Base-by-base conservation (phyloP, 1,139 yeast species). In the Komagataea norvegica region DNA sequence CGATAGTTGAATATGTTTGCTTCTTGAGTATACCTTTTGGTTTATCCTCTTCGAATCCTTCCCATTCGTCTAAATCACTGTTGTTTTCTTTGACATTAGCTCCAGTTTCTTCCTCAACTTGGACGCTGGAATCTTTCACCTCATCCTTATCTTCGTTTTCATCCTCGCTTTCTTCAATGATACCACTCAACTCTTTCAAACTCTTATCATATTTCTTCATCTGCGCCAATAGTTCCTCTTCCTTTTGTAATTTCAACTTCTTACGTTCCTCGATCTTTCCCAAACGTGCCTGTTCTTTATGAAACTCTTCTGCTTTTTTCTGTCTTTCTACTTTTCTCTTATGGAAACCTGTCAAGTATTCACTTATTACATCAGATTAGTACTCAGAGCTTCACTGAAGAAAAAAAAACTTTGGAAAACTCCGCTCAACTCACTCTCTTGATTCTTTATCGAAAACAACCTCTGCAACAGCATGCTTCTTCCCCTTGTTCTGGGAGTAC, bases 261-360 rank as follows among this genome's bases (percentile, higher is more conserved):
- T 78, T 76, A 45, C 96, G 71, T 55, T 85, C 95, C 47, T 82
- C 93, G n/a, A 87, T 68, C 52, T 75, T 74, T 3, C 77, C 78
- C 46, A 78, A 65, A 47, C 89, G 70, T 6, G 80, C 94, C 54
- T 81, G 85, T 56, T 88, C 95, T 50, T 81, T 77, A 36, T 72
- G 74, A 51, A 70, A 77, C 43, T 75, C 84, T 48, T 76, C 78
- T 0, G 97, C 97, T 49, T 80, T 80, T 63, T 87, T 89, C 62
- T 84, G 85, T 59, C 97, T 72, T 55, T 84, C 84, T 16, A 89
- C 57, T 60, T 91, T 91, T 55, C 98, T 74, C 63, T 91, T 91
- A 60, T 91, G 98, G 59, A 91, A 91, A 24, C 98, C 98, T 1
- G 96, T 91, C 50, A 91, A 67, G 60, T 80, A 91, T 44, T 89